phyloP scores from a whole-genome alignment of 1,284 basidiomycete genomes.

The Trametes polyzona region DNA sequence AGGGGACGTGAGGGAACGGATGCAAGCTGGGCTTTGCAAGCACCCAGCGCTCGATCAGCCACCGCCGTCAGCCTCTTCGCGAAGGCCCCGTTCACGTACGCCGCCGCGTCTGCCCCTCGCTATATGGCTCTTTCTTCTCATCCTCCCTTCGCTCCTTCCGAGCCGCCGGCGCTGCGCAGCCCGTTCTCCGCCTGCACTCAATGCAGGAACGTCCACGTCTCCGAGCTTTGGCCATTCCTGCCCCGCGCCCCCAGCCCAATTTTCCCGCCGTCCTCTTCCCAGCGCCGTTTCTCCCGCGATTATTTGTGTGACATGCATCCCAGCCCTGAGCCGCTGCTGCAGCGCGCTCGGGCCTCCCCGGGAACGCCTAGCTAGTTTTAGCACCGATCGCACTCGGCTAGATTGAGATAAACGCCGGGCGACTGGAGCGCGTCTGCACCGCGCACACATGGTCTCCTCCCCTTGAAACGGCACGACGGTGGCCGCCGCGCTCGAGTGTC shows the following conservation, averaged over 20 bases:
- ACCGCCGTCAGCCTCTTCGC: neutral
- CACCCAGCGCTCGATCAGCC: constrained; percentile 1
- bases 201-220: constrained; percentile 9
- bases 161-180: constrained; percentile 11
- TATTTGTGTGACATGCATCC: neutral
- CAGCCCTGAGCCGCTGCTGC: neutral
- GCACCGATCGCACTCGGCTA: constrained; percentile 17
- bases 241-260: neutral
- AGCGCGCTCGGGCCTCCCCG: constrained; percentile 4
- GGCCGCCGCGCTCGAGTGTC: no score
- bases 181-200: neutral
- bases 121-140: constrained; percentile 17
- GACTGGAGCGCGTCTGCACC: neutral
- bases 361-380: neutral
- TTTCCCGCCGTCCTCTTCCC: neutral
- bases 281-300: constrained; percentile 7
- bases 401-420: constrained; percentile 13
- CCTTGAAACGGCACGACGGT: constrained; percentile 7
- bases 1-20: neutral
- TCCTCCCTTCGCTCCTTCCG: constrained; percentile 6
- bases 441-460: constrained; percentile 1
- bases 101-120: constrained; percentile 5
- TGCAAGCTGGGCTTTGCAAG: neutral
- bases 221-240: constrained; percentile 3
- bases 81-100: neutral